These are phyloP conservation scores for Irineochytrium annulatum DNA, from an alignment of 192 early-diverging fungal species.

Conservation along the genomic window DNA sequence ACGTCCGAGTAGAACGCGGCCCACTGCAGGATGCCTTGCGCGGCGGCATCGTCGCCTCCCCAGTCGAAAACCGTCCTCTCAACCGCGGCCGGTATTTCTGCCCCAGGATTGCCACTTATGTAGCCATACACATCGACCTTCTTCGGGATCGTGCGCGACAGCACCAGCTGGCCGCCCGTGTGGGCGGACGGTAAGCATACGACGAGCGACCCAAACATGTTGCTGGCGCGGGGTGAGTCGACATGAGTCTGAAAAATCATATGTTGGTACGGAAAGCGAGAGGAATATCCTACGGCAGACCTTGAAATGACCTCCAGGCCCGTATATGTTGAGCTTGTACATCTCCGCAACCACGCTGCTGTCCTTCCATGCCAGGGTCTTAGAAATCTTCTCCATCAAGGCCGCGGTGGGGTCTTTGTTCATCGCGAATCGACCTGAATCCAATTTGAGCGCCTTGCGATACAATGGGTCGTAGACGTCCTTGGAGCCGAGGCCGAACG, in stretches of 20 bases:
- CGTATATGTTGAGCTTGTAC: constrained; percentile 19
- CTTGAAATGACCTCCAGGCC: constrained; percentile 14
- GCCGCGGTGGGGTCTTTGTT: background rate
- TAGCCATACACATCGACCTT: background rate
- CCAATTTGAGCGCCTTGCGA: constrained; percentile 10
- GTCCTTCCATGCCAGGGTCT: background rate
- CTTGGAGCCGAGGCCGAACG: constrained; percentile 1
- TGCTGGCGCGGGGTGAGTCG: constrained; percentile 9
- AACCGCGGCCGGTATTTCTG: too few relatives aligned
- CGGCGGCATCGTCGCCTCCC: too few relatives aligned
- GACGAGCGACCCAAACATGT: constrained; percentile 25
- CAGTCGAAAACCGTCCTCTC: too few relatives aligned
- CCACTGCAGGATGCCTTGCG: too few relatives aligned
- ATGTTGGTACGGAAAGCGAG: too few relatives aligned
- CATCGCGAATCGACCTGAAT: background rate
- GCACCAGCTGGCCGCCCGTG: background rate
- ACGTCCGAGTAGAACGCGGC: constrained; percentile 18
- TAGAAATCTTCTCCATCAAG: background rate
- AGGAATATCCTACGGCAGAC: too few relatives aligned
- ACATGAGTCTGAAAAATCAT: too few relatives aligned
- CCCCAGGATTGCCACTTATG: too few relatives aligned
- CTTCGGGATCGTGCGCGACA: background rate
- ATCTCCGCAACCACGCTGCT: constrained; percentile 1
- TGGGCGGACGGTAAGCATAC: constrained; percentile 12
- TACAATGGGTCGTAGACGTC: background rate